Evolutionary conservation across 208 protist genomes (phyloP), one percentile per base, ranked within the genome.

Genomic region (Leishmania guyanensis): DNA sequence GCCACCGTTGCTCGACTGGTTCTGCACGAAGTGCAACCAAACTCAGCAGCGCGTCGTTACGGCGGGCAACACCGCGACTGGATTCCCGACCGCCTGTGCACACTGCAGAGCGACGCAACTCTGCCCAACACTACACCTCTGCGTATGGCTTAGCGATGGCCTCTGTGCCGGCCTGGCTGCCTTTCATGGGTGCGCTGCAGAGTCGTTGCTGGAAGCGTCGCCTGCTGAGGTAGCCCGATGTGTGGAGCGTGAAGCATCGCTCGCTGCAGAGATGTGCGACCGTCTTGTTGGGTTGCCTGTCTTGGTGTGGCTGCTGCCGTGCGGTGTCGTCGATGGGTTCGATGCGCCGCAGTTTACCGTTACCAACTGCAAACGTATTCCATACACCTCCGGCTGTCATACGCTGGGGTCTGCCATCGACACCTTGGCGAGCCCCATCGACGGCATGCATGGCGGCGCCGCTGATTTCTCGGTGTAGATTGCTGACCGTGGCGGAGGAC

Each of bases 61-160:
- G 0, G 36, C 64, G 1, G n/a, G 20, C 46, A 39, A 39, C 0
- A 10, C n/a, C 33, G 53, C 36, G 10, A 58, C 86, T 39, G 64
- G 72, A 26, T 68, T 88, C 5, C 43, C 69, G 0, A 78, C 71
- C 1, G 33, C n/a, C 10, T 92, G 89, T 76, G 33, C 48, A 0
- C 62, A 58, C 17, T 93, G 90, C 75, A 77, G 80, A n/a, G 43
- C 29, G 2, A 60, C 75, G n/a, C 64, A 81, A 39, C 56, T 84
- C 3, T 68, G 64, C n/a, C 80, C 86, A 4, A 77, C 62, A 5
- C 86, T 88, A 62, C 73, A 81, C 17, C 39, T 91, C 2, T 33
- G 29, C 0, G 36, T 93, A 48, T 68, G 66, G 66, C 66, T 96
- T 20, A 92, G 88, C 56, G 92, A 96, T 74, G 84, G 86, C 43